Evolutionary conservation across 345 rosid species (phyloP), one percentile per base, ranked within the genome.

Genomic region (Laguncularia racemosa): DNA sequence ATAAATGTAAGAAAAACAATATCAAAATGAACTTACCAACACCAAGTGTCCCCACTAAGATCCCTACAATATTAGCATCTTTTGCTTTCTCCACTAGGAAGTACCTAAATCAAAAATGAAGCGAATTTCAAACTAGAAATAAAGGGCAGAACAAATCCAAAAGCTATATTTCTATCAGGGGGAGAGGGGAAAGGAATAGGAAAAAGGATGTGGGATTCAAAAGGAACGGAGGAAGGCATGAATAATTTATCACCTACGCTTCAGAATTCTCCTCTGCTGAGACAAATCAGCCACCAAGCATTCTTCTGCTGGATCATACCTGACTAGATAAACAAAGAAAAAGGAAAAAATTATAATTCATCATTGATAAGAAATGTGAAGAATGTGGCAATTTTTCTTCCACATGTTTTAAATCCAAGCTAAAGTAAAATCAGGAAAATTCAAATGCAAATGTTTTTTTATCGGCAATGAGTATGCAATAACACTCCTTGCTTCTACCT

Each of bases 11-110:
- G 55, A 51, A 60, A 17, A 3, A 28, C 18, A 9, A 33, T 20
- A 13, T 14, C 20, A 16, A 19, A 56, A 46, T 28, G 21, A 64
- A 56, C 84, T 64, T 83, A 89, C 98, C 97, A 47, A 85, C 98
- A 64, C 98, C 96, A 55, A 92, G 98, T 44, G 98, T 89, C 55
- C 98, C 98, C 50, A 89, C 97, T 77, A 92, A 74, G 64, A 92
- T 82, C 62, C 98, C 98, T 56, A 92, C 70, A 55, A 92, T 82
- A 69, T 84, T 84, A 38, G 96, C 93, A 83, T 92, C 98, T 66
- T 85, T 92, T 64, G 98, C 98, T 73, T 84, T 92, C 79, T 92
- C 98, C 73, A 92, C 96, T 44, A 92, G 71, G 74, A 75, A 92
- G 74, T 89, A 92, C 75, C 98, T 92, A 80, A 67, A 81, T 51